Base-by-base conservation (phyloP, 1,284 basidiomycete species). In the Boletellus deceptivus region DNA sequence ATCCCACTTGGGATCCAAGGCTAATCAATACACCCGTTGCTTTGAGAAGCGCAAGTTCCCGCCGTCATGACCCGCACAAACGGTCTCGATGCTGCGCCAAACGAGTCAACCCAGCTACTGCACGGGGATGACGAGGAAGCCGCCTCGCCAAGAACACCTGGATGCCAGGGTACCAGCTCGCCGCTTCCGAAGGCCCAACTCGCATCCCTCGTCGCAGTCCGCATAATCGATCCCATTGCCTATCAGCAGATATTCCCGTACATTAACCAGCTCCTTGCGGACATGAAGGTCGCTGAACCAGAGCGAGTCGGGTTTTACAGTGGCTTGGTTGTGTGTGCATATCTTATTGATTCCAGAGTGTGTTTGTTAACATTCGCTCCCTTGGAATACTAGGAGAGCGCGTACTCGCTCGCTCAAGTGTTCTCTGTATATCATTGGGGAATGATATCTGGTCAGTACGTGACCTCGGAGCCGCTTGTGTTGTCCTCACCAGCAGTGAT, bases 321-420 rank as follows among this genome's bases (percentile, higher is more conserved):
- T 55, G 80, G 81, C 16, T 50, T 84, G 39, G 78, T 83, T 57
- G 80, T 82, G 61, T 48, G 49, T 60, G 10, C 0, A 16, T 22
- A n/a, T 27, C 0, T 27, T 38, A 35, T 3, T 20, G 1, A 17
- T 20, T 16, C 13, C 6, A 22, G n/a, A 3, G 8, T 4, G 20
- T 6, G 16, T 39, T 10, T 27, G 7, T 27, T 27, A 6, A 27
- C 4, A 6, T 8, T 10, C 27, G 25, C 31, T 17, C 25, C 20
- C n/a, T n/a, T n/a, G n/a, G n/a, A n/a, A n/a, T n/a, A n/a, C n/a
- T 55, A 83, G 79, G 82, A 85, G 64, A 82, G 80, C 43, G 73
- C 74, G 25, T 86, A 84, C 60, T 79, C 83, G 6, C 56, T 85
- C 27, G 72, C 80, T 1, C 83, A 86, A 57, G 70, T 84, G 7